Conservation (phyloP, 2,329 filamentous ascomycete species). For the Phoma sp. region DNA sequence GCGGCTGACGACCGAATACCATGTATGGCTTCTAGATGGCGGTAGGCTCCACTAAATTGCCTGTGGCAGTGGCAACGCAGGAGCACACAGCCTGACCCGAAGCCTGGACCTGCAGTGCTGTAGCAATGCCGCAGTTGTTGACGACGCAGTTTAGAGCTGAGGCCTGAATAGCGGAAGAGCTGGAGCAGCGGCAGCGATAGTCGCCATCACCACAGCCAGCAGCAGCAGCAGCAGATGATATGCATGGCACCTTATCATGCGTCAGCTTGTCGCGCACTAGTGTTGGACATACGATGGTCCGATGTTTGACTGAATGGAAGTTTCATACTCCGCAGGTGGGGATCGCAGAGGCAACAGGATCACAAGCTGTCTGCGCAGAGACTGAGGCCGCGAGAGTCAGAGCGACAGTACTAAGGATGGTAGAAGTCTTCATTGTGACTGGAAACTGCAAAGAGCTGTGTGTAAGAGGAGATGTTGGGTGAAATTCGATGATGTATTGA, state of each 20-base stretch:
- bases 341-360: slow-evolving; percentile 15
- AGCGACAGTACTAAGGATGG: slow-evolving; percentile 8
- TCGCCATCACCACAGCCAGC: slow-evolving; percentile 14
- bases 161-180: slow-evolving; percentile 16
- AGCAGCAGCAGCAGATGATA: slow-evolving; percentile 15
- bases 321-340: slow-evolving; percentile 19
- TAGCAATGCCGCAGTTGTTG: slow-evolving; percentile 18
- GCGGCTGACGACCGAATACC: no score
- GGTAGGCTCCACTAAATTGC: not conserved
- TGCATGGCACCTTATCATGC: slow-evolving; percentile 14
- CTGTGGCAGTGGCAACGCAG: slow-evolving; percentile 15
- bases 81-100: slow-evolving; percentile 18
- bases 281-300: not conserved
- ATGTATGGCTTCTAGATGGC: not conserved
- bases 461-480: no score
- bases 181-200: slow-evolving; percentile 23
- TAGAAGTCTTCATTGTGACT: slow-evolving; percentile 5
- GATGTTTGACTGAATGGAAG: not conserved
- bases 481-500: no score
- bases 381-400: slow-evolving; percentile 7
- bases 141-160: slow-evolving; percentile 21
- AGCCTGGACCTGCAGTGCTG: slow-evolving; percentile 21
- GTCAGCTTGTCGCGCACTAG: not conserved
- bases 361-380: slow-evolving; percentile 22
- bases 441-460: no score